Conservation (phyloP, 352 stramenopile species). For the Plasmopara halstedii region DNA sequence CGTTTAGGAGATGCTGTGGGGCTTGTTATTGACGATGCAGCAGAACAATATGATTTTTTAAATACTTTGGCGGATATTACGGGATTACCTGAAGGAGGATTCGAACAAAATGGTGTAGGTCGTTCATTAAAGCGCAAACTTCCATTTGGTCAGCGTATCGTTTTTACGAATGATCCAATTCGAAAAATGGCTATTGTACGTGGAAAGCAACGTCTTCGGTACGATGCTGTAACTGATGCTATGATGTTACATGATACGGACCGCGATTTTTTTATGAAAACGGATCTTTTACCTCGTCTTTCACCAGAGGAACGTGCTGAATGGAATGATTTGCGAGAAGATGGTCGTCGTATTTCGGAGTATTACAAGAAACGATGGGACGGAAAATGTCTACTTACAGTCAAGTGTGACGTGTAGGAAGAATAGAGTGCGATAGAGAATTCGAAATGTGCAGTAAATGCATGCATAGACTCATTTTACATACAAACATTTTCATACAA, state of each 20-base stretch:
- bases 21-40: slow-evolving; percentile 4
- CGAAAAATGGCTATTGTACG: slow-evolving; percentile 2
- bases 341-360: slow-evolving; percentile 21
- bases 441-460: no score
- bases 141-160: slow-evolving; percentile 1
- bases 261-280: slow-evolving; percentile 24
- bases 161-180: slow-evolving; percentile 1
- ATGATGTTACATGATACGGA: slow-evolving; percentile 43
- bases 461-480: no score
- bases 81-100: neutral
- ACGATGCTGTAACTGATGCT: slow-evolving; percentile 21
- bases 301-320: slow-evolving; percentile 6
- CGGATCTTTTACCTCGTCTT: slow-evolving; percentile 33
- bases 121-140: slow-evolving; percentile 4
- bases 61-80: slow-evolving; percentile 6
- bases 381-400: slow-evolving; percentile 17
- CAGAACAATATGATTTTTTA: slow-evolving; percentile 1
- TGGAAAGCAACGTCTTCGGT: slow-evolving; percentile 3
- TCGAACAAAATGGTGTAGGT: slow-evolving; percentile 3
- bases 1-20: slow-evolving; percentile 1
- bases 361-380: slow-evolving; percentile 50
- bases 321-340: slow-evolving; percentile 26
- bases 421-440: no score
- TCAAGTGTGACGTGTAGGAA: slow-evolving; percentile 5
- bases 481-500: no score